phyloP scores from a whole-genome alignment of 2,329 filamentous ascomycete genomes.

The Penicillium corylophilum region DNA sequence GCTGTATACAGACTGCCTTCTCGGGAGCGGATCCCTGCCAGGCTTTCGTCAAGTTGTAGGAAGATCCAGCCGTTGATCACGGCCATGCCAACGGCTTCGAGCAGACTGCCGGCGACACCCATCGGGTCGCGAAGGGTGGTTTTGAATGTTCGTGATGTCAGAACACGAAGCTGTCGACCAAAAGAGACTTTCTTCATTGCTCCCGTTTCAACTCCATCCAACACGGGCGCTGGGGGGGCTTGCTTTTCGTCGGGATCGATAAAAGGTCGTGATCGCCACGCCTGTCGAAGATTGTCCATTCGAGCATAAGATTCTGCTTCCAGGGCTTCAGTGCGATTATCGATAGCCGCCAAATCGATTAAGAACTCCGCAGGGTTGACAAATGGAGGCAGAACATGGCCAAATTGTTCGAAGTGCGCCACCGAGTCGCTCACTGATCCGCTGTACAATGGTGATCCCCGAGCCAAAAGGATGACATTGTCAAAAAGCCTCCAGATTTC shows the following conservation, averaged over 20 bases:
- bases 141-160: conserved; percentile 68
- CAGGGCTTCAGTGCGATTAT: conserved; percentile 66
- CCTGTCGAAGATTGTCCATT: conserved; percentile 60
- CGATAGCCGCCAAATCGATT: conserved; percentile 71
- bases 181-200: conserved; percentile 54
- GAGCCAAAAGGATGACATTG: conserved; percentile 66
- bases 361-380: conserved; percentile 77
- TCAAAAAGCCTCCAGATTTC: conserved; percentile 80
- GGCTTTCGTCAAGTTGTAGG: conserved; percentile 61
- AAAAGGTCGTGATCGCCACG: conserved; percentile 50
- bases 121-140: conserved; percentile 75
- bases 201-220: conserved; percentile 1
- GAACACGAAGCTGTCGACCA: conserved; percentile 61
- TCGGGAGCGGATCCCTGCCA: conserved; percentile 70
- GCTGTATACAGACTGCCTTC: conserved; percentile 72
- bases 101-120: conserved; percentile 67
- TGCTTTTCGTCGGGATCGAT: conserved; percentile 7
- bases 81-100: conserved; percentile 70
- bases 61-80: conserved; percentile 74
- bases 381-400: conserved; percentile 65
- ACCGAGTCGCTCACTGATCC: conserved; percentile 60
- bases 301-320: conserved; percentile 60
- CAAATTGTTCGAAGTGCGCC: conserved; percentile 62
- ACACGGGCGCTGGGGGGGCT: not conserved
- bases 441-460: conserved; percentile 67